Evolutionary conservation across 2,329 filamentous ascomycete species (phyloP), one percentile per base, ranked within the genome.

Genomic region (Xylariaceae sp.): DNA sequence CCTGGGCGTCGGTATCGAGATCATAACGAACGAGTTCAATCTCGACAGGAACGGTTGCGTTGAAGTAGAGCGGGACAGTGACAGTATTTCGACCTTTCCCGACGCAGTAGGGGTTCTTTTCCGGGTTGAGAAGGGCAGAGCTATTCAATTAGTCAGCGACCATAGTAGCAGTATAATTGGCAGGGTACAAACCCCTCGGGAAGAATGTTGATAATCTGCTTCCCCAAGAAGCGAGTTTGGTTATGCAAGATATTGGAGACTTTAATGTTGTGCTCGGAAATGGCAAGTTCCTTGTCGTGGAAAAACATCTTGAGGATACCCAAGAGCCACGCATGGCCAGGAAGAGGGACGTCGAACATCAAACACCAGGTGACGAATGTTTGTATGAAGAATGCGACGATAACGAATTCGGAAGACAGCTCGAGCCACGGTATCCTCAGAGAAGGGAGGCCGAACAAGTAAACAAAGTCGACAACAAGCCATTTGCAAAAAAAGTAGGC

Each of bases 371-470:
- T 89, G 39, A 87, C 64, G 2, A 85, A 60, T 3, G 84, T 76
- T 62, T 96, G 89, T 3, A 75, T 52, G 35, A 86, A 64, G 57
- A 93, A 94, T 17, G 90, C 67, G 24, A 78, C 70, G 32, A 85
- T 76, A 40, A 87, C 85, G 1, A 82, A 82, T 28, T 79, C 76
- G 57, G 87, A 86, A 33, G 87, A 88, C 71, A 91, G 88, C 70
- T 97, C 89, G 44, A 98, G 73, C 94, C 93, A 98, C 44, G 93
- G 93, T 75, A 98, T 95, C 62, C 87, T 81, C 55, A 98, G 65
- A 52, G 86, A 79, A 15, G 94, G 91, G 40, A 98, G 69, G 7
- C 87, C 87, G 62, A 94, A 95, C 49, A 97, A 73, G 63, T 90
- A 96, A 18, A 85, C 66, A 46, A 87, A 85, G 67, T 98, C 93